phyloP scores from a whole-genome alignment of 2,329 filamentous ascomycete genomes.

The Cytospora piceae region DNA sequence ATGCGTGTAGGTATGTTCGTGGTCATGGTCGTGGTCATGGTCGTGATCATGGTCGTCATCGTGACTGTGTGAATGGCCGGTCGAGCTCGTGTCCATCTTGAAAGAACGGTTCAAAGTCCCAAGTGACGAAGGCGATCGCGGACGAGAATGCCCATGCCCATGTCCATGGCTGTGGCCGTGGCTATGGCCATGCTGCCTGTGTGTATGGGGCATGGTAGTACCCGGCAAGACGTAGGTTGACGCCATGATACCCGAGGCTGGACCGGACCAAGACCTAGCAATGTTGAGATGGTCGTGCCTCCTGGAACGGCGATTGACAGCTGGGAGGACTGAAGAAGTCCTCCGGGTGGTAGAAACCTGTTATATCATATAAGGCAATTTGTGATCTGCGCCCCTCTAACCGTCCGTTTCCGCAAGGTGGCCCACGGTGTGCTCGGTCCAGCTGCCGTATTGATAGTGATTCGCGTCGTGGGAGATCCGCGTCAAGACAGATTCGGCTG shows the following conservation, averaged over 20 bases:
- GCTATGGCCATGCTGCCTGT: slow-evolving; percentile 43
- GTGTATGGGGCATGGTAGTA: slow-evolving; percentile 52
- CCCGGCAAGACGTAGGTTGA: slow-evolving; percentile 59
- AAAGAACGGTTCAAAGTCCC: slow-evolving; percentile 44
- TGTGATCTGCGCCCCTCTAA: slow-evolving; percentile 3
- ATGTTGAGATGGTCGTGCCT: slow-evolving; percentile 7
- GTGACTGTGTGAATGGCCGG: slow-evolving; percentile 39
- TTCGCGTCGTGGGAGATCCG: slow-evolving; percentile 19
- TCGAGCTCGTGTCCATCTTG: slow-evolving; percentile 38
- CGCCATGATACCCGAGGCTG: slow-evolving; percentile 44
- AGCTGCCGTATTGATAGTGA: slow-evolving; percentile 18
- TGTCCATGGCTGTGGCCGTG: background rate
- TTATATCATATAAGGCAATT: slow-evolving; percentile 27
- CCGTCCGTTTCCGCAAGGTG: slow-evolving; percentile 25
- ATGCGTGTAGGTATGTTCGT: slow-evolving; percentile 40
- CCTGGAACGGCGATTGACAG: slow-evolving; percentile 1
- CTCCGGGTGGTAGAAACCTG: slow-evolving; percentile 2
- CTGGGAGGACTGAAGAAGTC: background rate
- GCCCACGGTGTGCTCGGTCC: slow-evolving; percentile 22
- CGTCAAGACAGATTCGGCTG: slow-evolving; percentile 1
- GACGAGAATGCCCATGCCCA: slow-evolving; percentile 43
- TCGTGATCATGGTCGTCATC: slow-evolving; percentile 38
- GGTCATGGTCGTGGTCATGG: slow-evolving; percentile 36
- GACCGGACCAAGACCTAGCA: slow-evolving; percentile 11
- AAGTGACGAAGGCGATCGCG: slow-evolving; percentile 45